Evolutionary conservation across 148 eudicot genomes (phyloP).

Genomic region (Drosera capensis): DNA sequence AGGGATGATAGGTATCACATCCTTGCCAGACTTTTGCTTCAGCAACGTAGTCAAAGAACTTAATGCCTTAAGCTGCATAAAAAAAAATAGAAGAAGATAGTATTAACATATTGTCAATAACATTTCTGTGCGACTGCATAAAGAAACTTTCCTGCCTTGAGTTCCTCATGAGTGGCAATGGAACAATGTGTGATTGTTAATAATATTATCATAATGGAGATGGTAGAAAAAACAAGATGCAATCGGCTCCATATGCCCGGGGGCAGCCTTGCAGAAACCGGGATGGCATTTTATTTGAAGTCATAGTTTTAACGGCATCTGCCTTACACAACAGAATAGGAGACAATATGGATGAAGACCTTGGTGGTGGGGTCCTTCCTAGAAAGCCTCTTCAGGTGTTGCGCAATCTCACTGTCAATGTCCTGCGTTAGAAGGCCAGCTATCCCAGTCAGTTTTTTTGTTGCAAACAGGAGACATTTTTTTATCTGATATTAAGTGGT

Average conservation of each 20-base stretch:
- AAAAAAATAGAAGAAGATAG: slow-evolving; percentile 6
- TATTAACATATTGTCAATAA: background rate
- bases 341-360: slow-evolving; percentile 18
- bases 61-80: slow-evolving; percentile 76
- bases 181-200: background rate
- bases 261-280: background rate
- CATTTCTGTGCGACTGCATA: too few species aligned
- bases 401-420: slow-evolving; percentile 75
- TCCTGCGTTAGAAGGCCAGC: slow-evolving; percentile 31
- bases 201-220: background rate
- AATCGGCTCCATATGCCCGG: too few species aligned
- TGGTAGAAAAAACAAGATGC: too few species aligned
- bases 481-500: background rate
- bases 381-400: slow-evolving; percentile 77
- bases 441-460: slow-evolving; percentile 5
- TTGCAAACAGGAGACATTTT: too few species aligned
- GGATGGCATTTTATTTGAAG: too few species aligned
- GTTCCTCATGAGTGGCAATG: background rate
- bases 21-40: slow-evolving; percentile 67
- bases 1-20: slow-evolving; percentile 52
- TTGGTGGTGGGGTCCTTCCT: slow-evolving; percentile 87
- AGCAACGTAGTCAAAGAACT: slow-evolving; percentile 48
- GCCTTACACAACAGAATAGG: background rate
- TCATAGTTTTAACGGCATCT: too few species aligned
- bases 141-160: too few species aligned